Evolutionary conservation across 2,329 filamentous ascomycete species (phyloP), one percentile per base, ranked within the genome.

Genomic region (Penicillium polonicum): DNA sequence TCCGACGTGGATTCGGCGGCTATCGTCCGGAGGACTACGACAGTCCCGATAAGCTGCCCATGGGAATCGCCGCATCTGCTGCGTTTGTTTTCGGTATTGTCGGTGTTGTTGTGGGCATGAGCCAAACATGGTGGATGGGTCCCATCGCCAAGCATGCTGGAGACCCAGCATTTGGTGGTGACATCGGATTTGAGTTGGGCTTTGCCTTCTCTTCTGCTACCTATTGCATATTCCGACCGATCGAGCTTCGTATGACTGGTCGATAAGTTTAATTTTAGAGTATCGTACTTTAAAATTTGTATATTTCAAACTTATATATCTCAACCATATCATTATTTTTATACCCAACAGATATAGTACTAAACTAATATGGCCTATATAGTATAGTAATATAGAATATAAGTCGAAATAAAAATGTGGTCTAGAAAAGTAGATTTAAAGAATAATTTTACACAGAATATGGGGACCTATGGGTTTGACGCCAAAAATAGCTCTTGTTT

Each of bases 101-200:
- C 15, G 88, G 88, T 15, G 87, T 88, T 66, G 80, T 89, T 2
- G 77, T 84, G 8, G 88, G 88, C 6, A 91, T 91, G 86, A 82
- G 82, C 19, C 88, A 91, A 72, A 72, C 78, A 0, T 91, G 88
- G 87, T 88, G 79, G 63, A 82, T 83, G 0, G 88, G 88, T 0
- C 88, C 87, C 0, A 85, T 91, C 60, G 87, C 86, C 0, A 78
- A 80, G 57, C 75, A 83, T 31, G 85, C 86, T 53, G 81, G 85
- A 41, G 71, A 73, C 31, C 72, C 78, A 5, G 67, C 66, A 2
- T 76, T 58, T 58, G 78, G 78, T 43, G 85, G 83, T 27, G 85
- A 87, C 72, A 73, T 87, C 42, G 85, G 84, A 4, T 85, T 90
- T 62, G 87, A 89, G 70, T 70, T 89, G 48, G 87, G 80, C 0